Percentiles rank a stretch among this genome's conserved stretches.
Conservation (phyloP, 106 monocot species). For the Apostasia shenzhenica region DNA sequence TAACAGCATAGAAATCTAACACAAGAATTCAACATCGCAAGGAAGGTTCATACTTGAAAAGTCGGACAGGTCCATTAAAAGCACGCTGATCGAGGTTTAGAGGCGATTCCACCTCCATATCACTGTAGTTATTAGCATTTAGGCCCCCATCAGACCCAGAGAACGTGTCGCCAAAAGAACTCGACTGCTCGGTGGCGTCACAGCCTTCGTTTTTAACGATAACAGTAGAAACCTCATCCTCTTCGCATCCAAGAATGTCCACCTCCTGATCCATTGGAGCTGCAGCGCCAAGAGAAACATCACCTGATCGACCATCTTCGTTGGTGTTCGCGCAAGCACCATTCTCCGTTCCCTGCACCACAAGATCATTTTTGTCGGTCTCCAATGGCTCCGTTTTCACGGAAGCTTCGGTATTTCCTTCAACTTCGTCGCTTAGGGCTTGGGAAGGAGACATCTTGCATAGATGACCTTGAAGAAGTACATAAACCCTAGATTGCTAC, state of each 20-base stretch:
- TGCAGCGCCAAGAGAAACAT: background rate
- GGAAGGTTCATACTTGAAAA: slow-evolving; percentile 14
- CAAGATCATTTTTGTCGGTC: background rate
- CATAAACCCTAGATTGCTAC: background rate
- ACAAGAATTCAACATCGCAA: no score
- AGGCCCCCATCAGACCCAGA: slow-evolving; percentile 12
- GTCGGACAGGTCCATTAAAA: slow-evolving; percentile 3
- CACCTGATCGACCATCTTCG: slow-evolving; percentile 2
- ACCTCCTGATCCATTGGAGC: slow-evolving; percentile 10
- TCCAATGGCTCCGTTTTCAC: background rate
- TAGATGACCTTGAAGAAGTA: background rate
- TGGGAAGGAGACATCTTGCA: background rate
- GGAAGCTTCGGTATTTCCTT: background rate
- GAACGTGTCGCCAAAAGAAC: slow-evolving; percentile 22
- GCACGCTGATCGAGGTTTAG: background rate
- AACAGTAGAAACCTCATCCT: background rate
- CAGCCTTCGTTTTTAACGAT: slow-evolving; percentile 1
- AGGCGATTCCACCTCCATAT: slow-evolving; percentile 19
- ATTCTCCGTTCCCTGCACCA: background rate
- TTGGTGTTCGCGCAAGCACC: background rate
- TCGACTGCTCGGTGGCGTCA: slow-evolving; percentile 14
- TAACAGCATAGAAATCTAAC: no score
- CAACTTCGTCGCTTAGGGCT: background rate
- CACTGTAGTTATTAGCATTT: background rate
- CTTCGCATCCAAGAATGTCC: slow-evolving; percentile 16